These are phyloP conservation scores for Clonostachys byssicola DNA, from an alignment of 2,329 filamentous ascomycete genomes.

Conservation along the genomic window DNA sequence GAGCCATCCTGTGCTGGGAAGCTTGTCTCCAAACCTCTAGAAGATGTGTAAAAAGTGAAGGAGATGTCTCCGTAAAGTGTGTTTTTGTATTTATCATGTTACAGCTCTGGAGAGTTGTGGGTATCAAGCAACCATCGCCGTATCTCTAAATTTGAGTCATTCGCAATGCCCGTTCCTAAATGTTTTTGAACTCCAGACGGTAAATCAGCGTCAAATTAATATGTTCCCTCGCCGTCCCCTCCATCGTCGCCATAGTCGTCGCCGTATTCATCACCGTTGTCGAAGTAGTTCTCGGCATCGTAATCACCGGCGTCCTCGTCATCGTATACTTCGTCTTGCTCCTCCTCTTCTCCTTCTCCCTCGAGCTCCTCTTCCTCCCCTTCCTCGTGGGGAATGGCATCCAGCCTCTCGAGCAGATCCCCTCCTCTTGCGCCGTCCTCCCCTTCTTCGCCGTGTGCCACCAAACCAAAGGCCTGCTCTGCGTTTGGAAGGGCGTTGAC, in stretches of 20 bases:
- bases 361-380: slow-evolving; percentile 44
- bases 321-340: slow-evolving; percentile 46
- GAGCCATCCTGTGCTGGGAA: too few species aligned
- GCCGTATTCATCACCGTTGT: slow-evolving; percentile 50
- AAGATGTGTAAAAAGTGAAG: too few species aligned
- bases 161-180: neutral
- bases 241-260: slow-evolving; percentile 49
- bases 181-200: neutral
- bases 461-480: slow-evolving; percentile 43
- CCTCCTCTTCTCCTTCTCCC: slow-evolving; percentile 35
- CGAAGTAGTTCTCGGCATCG: slow-evolving; percentile 57
- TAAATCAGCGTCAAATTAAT: slow-evolving; percentile 11
- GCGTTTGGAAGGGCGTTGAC: slow-evolving; percentile 44
- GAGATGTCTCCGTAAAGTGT: too few species aligned
- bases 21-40: too few species aligned
- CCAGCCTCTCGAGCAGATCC: slow-evolving; percentile 35
- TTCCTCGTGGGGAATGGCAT: slow-evolving; percentile 44
- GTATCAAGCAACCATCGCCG: slow-evolving; percentile 1
- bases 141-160: neutral
- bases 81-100: too few species aligned
- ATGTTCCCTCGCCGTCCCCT: slow-evolving; percentile 39
- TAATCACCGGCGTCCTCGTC: slow-evolving; percentile 59
- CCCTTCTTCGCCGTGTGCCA: slow-evolving; percentile 14
- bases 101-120: neutral
- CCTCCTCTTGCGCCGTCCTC: slow-evolving; percentile 18